A percentile compares a stretch with the other conserved stretches of the same genome.
phyloP scores from a whole-genome alignment of 805 yeast species.

The Yarrowia hollandica region DNA sequence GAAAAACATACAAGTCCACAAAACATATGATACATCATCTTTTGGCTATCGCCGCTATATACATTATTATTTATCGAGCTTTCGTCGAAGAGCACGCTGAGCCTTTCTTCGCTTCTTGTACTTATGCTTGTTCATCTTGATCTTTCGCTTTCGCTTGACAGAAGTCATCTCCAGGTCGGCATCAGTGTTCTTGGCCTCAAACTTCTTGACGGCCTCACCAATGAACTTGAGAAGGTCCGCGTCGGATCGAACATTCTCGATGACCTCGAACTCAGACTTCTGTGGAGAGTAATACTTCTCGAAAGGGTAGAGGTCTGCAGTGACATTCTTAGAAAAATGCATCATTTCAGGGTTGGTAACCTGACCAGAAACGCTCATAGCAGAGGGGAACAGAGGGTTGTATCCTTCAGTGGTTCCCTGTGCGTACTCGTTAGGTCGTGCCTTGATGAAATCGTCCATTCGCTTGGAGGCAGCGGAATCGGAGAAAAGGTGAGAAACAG shows the following conservation, averaged over 20 bases:
- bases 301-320: constrained; percentile 16
- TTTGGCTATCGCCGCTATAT: constrained; percentile 26
- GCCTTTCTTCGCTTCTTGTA: constrained; percentile 95
- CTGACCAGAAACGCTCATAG: constrained; percentile 27
- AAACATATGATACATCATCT: constrained; percentile 21
- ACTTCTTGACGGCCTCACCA: constrained; percentile 16
- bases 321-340: constrained; percentile 25
- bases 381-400: constrained; percentile 27
- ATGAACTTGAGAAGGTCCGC: constrained; percentile 21
- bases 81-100: constrained; percentile 55
- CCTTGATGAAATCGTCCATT: constrained; percentile 15
- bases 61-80: constrained; percentile 37
- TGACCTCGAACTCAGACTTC: constrained; percentile 11
- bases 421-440: constrained; percentile 25
- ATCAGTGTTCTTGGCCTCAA: constrained; percentile 13
- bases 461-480: constrained; percentile 27
- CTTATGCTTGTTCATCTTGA: constrained; percentile 97
- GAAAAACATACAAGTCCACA: too few species aligned
- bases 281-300: constrained; percentile 25
- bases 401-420: constrained; percentile 15
- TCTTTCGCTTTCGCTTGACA: constrained; percentile 60
- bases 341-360: constrained; percentile 27
- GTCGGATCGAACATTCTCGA: background rate
- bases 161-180: constrained; percentile 37
- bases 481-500: constrained; percentile 24